Base-by-base conservation (phyloP, 1,284 basidiomycete species). In the Ceratobasidium sp. region DNA sequence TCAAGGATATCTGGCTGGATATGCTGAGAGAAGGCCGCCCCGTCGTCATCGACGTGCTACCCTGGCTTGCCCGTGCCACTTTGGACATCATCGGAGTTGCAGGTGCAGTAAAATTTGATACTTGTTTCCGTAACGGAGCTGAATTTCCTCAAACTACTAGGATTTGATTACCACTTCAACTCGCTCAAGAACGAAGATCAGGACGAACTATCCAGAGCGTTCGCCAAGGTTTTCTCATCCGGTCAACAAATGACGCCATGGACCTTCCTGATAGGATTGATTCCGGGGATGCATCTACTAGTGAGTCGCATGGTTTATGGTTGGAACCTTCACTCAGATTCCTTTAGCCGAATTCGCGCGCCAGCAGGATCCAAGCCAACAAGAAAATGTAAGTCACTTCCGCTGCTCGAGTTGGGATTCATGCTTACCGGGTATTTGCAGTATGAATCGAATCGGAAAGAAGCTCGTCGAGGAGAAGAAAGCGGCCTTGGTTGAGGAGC, bases 121-220 rank as follows among this genome's bases (percentile, higher is more conserved):
- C 4, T 33, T 33, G 4, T 33, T 2, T 33, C 33, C 33, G 4
- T 33, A 33, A 1, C 33, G 33, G 33, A 33, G 2, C 33, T 33
- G 33, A 33, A 33, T 33, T 33, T 2, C 33, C 33, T 33, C 33
- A 33, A 33, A 33, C 33, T 33, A 33, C 33, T 80, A 87, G 50
- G 86, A 86, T 75, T 81, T 87, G 26, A 86, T 87, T 68, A 85
- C 85, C 9, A 79, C 84, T n/a, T 85, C 86, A 0, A 86, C 85
- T 80, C n/a, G 12, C 76, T 79, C 20, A 48, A 68, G 12, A 54
- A 50, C 38, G 42, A 54, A 1, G 66, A 52, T 44, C 33, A 52
- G 17, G 28, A 44, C 46, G 48, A 52, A 44, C 26, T 56, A 26
- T 52, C 71, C 12, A 13, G n/a, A 15, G 52, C 59, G 38, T 78